Percentiles rank a stretch among this genome's conserved stretches.
phyloP scores from a whole-genome alignment of 2,329 filamentous ascomycete genomes.

The Drechslera avenae region DNA sequence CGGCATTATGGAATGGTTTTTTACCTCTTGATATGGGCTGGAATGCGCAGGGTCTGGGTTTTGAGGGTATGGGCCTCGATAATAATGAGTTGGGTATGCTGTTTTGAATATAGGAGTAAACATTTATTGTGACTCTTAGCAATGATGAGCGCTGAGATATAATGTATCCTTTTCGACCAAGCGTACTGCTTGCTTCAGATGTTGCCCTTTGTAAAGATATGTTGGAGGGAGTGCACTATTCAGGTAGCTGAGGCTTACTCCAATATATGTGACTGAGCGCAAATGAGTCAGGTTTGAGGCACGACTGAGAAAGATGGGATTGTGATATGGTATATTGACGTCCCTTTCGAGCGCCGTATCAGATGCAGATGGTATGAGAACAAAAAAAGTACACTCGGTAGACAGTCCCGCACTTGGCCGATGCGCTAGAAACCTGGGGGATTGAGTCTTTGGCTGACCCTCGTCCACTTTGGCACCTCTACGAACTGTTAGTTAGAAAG shows the following conservation, averaged over 20 bases:
- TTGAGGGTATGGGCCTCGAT: slow-evolving; percentile 39
- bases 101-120: slow-evolving; percentile 22
- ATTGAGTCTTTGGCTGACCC: slow-evolving; percentile 91
- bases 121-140: neutral
- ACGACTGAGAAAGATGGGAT: neutral
- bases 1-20: slow-evolving; percentile 44
- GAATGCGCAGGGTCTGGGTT: slow-evolving; percentile 37
- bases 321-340: neutral
- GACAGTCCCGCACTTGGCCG: neutral
- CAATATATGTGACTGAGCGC: neutral
- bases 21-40: slow-evolving; percentile 48
- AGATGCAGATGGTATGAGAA: slow-evolving; percentile 27
- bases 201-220: no score
- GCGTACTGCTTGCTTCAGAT: no score
- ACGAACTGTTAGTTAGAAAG: slow-evolving; percentile 48
- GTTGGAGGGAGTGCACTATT: no score
- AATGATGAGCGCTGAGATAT: neutral
- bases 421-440: slow-evolving; percentile 81
- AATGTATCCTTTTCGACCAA: no score
- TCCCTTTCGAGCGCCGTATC: slow-evolving; percentile 14
- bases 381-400: slow-evolving; percentile 33
- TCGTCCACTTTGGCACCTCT: slow-evolving; percentile 75
- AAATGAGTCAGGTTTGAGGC: neutral
- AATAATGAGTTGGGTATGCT: slow-evolving; percentile 36
- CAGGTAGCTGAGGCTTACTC: no score